Conservation (phyloP, 306 rosid species). For the Mucuna pruriens region DNA sequence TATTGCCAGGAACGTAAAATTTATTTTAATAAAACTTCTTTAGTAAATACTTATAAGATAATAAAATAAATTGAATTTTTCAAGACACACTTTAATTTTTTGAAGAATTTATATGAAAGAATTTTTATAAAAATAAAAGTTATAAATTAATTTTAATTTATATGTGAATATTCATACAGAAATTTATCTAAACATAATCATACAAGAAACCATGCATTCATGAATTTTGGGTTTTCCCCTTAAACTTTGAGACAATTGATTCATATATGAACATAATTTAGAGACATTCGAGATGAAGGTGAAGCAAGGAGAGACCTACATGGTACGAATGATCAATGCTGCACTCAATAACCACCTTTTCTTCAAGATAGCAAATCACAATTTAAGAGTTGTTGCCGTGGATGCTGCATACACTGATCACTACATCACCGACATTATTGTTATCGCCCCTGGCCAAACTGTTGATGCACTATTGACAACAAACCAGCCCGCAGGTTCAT, state of each 20-base stretch:
- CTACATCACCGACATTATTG: constrained; percentile 48
- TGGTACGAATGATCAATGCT: constrained; percentile 61
- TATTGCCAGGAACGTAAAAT: too few relatives aligned
- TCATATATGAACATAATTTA: not conserved
- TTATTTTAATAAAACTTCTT: too few relatives aligned
- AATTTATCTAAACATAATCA: too few relatives aligned
- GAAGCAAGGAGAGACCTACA: constrained; percentile 51
- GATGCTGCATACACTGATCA: constrained; percentile 58
- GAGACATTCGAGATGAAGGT: constrained; percentile 44
- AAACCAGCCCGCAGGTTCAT: constrained; percentile 51
- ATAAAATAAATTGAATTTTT: too few relatives aligned
- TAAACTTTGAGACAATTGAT: not conserved
- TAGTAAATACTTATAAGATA: too few relatives aligned
- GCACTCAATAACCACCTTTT: constrained; percentile 64
- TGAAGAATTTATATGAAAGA: too few relatives aligned
- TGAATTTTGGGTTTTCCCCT: not conserved
- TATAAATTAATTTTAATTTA: too few relatives aligned
- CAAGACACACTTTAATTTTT: too few relatives aligned
- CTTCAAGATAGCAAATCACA: constrained; percentile 64
- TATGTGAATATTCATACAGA: too few relatives aligned
- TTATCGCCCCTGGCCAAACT: constrained; percentile 56
- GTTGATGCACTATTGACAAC: constrained; percentile 53
- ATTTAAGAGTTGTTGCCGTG: constrained; percentile 55
- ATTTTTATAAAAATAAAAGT: too few relatives aligned
- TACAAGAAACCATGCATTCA: not conserved